Evolutionary conservation across 257 asterid genomes (phyloP), one percentile per base, ranked within the genome.

Genomic region (Paraleonurus japonicus): DNA sequence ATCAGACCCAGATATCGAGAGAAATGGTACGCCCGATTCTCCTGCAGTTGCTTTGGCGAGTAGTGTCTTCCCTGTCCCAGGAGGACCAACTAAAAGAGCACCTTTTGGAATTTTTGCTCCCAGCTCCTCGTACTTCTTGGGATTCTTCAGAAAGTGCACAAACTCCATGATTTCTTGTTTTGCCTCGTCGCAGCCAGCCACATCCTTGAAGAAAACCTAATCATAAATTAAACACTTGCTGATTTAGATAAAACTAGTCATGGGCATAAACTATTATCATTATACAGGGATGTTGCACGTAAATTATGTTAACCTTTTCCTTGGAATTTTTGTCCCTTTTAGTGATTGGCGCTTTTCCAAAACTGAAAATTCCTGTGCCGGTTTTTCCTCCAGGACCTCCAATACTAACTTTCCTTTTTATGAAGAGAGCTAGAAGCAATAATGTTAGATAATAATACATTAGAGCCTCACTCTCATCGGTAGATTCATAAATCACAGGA

Each of bases 151-250:
- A 76, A 92, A 92, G 83, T 92, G 96, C 57, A 90, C 97, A 62
- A 92, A 92, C 88, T 92, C 98, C 97, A 92, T 93, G 51, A 93
- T 87, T 77, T 93, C 98, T 81, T 90, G 95, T 77, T 93, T 93
- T 68, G 96, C 97, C 86, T 93, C 98, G 19, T 90, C 96, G 62
- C 98, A 93, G 22, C 97, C 98, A 71, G 98, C 98, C 48, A 93
- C 98, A 68, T 93, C 98, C 85, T 90, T 89, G 55, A 92, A 92
- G 73, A 59, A 87, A 60, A 93, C 87, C 97, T 92, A 64, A 24
- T 33, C 47, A 75, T 45, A 23, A 75, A 47, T 70, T 47, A 71
- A 69, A 80, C n/a, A 66, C 58, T 27, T 1, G 32, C 22, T 64
- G 47, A 39, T 45, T 69, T 58, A 47, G 58, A 43, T 61, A 30